Evolutionary conservation across 2,329 filamentous ascomycete species (phyloP).

Genomic region (Aspergillus sojae): DNA sequence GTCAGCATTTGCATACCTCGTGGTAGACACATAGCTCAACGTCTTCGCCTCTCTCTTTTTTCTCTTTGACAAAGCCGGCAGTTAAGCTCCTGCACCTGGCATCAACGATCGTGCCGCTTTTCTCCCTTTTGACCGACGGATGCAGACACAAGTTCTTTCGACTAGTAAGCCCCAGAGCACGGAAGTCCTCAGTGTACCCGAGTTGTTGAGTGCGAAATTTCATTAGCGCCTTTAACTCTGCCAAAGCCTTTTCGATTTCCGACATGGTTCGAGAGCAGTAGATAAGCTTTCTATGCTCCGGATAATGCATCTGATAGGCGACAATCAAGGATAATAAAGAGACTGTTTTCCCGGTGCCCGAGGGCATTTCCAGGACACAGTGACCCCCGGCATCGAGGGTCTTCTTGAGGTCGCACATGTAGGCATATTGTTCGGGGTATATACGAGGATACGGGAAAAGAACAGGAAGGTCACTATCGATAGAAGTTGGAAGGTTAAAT

Average conservation of each 20-base stretch:
- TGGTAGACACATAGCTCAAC: slow-evolving; percentile 96
- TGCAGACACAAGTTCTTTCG: slow-evolving; percentile 97
- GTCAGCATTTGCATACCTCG: slow-evolving; percentile 60
- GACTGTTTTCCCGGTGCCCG: slow-evolving; percentile 95
- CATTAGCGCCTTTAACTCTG: slow-evolving; percentile 90
- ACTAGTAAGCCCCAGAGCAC: slow-evolving; percentile 88
- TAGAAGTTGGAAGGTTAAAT: slow-evolving; percentile 12
- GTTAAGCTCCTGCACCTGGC: slow-evolving; percentile 94
- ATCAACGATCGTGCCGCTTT: slow-evolving; percentile 91
- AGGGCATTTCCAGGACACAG: slow-evolving; percentile 98
- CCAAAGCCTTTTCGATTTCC: slow-evolving; percentile 96
- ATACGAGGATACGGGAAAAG: slow-evolving; percentile 76
- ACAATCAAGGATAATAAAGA: slow-evolving; percentile 93
- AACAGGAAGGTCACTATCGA: slow-evolving; percentile 63
- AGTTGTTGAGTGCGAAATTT: slow-evolving; percentile 88
- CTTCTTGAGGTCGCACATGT: slow-evolving; percentile 83
- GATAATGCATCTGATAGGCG: slow-evolving; percentile 92
- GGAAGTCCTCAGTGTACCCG: slow-evolving; percentile 89
- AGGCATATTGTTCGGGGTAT: slow-evolving; percentile 74
- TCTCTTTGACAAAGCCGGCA: slow-evolving; percentile 95
- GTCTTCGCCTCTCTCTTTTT: slow-evolving; percentile 91
- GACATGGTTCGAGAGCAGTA: slow-evolving; percentile 99
- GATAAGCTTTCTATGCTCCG: slow-evolving; percentile 92
- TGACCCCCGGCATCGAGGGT: slow-evolving; percentile 94
- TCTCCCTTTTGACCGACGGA: slow-evolving; percentile 93